Base-by-base conservation (phyloP, 306 rosid species). In the Acacia confusa region DNA sequence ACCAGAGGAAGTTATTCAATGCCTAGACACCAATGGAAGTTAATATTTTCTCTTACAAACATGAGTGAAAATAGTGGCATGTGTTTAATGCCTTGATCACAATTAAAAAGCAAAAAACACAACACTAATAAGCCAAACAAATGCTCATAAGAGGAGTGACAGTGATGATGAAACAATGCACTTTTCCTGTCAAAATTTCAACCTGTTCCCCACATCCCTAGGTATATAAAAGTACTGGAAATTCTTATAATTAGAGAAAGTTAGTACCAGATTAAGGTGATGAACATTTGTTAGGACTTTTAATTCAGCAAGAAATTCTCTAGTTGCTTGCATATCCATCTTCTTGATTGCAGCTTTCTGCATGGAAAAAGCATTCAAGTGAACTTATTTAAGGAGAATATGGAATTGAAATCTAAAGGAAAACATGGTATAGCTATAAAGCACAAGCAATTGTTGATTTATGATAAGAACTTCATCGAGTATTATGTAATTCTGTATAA, bases 311-410 rank as follows among this genome's bases (percentile, higher is more conserved):
- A 92, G 91, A 88, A 95, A 95, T 82, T 95, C 98, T 78, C 81
- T 92, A 27, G 98, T 61, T 83, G 98, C 98, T 81, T 90, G 97
- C 97, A 91, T 92, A 76, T 92, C 97, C 98, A 95, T 95, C 92
- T 92, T 95, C 92, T 95, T 95, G 84, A 95, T 90, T 74, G 98
- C 98, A 52, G 97, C 97, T 90, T 88, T 95, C 97, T 95, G 88
- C 84, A 84, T 5, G 40, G 36, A 27, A 83, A 69, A 79, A 43
- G 69, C 68, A 82, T 66, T 58, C 34, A 41, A 22, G 4, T 8
- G 53, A 74, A 67, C 66, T 69, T 30, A 80, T 74, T 77, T 64
- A 45, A 79, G 40, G 65, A 83, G 78, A 75, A 80, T 55, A 78
- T 58, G 74, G 70, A 72, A 66, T 5, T 22, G 14, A 27, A 15